phyloP scores from a whole-genome alignment of 495 filamentous ascomycete species.

The Cercophora newfieldiana region DNA sequence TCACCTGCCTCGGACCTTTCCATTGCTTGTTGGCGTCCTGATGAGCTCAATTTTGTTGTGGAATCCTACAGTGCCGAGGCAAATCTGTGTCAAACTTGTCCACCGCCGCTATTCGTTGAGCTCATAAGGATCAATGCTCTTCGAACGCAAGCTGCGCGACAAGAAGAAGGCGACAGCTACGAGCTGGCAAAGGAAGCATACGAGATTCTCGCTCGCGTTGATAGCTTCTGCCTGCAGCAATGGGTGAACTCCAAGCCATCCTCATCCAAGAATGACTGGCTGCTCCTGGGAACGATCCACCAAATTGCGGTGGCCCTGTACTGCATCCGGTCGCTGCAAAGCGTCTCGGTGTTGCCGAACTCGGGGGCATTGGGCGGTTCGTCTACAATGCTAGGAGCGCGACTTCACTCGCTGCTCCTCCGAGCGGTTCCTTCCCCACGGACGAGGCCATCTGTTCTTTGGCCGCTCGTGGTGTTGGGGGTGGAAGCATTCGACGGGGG shows the following conservation, averaged over 20 bases:
- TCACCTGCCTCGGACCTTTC: neutral
- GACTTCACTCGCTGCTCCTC: neutral
- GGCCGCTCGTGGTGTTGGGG: neutral
- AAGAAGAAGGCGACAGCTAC: neutral
- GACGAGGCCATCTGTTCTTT: neutral
- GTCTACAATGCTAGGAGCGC: neutral
- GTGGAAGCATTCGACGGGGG: neutral
- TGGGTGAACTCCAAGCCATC: neutral
- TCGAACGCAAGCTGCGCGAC: slow-evolving; percentile 26
- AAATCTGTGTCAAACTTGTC: neutral
- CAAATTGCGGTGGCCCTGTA: slow-evolving; percentile 35
- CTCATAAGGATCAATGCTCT: slow-evolving; percentile 28
- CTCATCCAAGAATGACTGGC: neutral
- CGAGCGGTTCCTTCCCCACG: neutral
- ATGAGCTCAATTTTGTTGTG: neutral
- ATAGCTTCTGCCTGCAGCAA: neutral
- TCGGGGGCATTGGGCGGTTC: neutral
- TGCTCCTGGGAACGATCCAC: slow-evolving; percentile 22
- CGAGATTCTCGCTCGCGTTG: neutral
- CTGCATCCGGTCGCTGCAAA: slow-evolving; percentile 33
- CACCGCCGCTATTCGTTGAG: neutral
- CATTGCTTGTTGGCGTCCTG: neutral
- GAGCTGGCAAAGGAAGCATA: neutral
- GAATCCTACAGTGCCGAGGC: neutral
- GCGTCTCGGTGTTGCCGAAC: neutral